Percentiles rank a stretch among this genome's conserved stretches.
phyloP scores from a whole-genome alignment of 2,329 filamentous ascomycete genomes.

The Helotiales sp. region DNA sequence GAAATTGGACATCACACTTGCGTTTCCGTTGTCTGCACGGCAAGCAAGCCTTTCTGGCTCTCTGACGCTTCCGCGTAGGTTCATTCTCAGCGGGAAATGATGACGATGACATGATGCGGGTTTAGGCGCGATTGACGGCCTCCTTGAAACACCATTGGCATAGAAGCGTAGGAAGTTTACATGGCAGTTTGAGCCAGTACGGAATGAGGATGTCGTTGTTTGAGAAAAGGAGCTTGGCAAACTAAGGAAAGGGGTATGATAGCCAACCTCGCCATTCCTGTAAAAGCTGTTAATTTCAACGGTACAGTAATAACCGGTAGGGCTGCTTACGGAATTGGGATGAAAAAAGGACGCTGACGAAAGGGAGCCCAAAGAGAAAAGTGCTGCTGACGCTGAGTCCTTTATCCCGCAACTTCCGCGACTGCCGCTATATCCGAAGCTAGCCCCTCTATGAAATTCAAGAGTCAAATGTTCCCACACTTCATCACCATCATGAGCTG shows the following conservation, averaged over 20 bases:
- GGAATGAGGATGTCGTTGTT: not conserved
- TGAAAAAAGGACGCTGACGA: not conserved
- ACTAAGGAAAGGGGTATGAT: not conserved
- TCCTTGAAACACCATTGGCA: not conserved
- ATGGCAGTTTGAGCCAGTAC: not conserved
- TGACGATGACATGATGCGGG: conserved; percentile 8
- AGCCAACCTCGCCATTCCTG: not conserved
- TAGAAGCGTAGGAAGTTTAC: not conserved
- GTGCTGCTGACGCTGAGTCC: too few species aligned
- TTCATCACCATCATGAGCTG: too few species aligned
- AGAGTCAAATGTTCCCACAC: too few species aligned
- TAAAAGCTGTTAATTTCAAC: not conserved
- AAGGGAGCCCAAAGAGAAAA: not conserved
- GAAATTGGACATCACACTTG: conserved; percentile 28
- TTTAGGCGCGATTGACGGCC: not conserved
- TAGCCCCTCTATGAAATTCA: too few species aligned
- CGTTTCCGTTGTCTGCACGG: conserved; percentile 30
- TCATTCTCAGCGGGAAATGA: not conserved
- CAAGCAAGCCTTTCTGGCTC: conserved; percentile 26
- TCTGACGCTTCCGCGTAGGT: conserved; percentile 19
- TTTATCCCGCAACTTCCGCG: not conserved
- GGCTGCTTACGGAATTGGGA: not conserved
- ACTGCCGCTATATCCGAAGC: not conserved
- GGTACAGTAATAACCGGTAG: not conserved
- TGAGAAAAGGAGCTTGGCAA: not conserved